These are phyloP conservation scores for Pharus latifolius DNA, from an alignment of 176 grass and related monocot species.

Conservation along the genomic window DNA sequence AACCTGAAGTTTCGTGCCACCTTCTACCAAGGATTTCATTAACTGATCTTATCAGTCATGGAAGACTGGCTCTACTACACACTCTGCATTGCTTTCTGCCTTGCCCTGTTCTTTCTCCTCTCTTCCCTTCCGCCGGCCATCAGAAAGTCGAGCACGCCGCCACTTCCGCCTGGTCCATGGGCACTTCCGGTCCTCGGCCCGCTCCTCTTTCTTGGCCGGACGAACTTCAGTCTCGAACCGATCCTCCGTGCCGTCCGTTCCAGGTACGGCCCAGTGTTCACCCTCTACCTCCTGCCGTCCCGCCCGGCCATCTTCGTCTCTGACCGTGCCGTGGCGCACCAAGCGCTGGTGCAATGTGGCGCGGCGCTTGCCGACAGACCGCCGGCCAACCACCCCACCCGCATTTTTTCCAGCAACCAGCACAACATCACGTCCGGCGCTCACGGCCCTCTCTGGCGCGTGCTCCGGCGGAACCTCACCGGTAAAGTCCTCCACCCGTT, in stretches of 20 bases:
- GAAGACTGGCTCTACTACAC: constrained; percentile 3
- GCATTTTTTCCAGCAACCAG: background rate
- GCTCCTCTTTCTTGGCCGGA: background rate
- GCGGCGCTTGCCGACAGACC: background rate
- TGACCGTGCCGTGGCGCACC: background rate
- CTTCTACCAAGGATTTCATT: too few species aligned
- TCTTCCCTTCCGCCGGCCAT: background rate
- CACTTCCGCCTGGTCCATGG: background rate
- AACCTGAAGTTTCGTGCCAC: background rate
- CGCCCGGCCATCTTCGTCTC: background rate
- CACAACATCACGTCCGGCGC: background rate
- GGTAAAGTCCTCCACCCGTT: background rate
- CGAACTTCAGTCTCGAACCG: background rate
- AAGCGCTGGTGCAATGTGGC: background rate
- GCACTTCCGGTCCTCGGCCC: background rate
- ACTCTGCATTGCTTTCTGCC: background rate
- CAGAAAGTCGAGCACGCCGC: background rate
- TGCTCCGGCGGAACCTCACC: constrained; percentile 9
- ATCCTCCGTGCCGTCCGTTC: background rate
- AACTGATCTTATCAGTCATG: too few species aligned
- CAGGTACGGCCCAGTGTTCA: constrained; percentile 1
- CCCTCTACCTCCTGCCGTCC: background rate
- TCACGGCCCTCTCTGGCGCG: background rate
- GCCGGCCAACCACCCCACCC: background rate
- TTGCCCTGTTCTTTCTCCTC: background rate